These are phyloP conservation scores for Escovopsis sp. DNA, from an alignment of 2,329 filamentous ascomycete species.

Conservation along the genomic window DNA sequence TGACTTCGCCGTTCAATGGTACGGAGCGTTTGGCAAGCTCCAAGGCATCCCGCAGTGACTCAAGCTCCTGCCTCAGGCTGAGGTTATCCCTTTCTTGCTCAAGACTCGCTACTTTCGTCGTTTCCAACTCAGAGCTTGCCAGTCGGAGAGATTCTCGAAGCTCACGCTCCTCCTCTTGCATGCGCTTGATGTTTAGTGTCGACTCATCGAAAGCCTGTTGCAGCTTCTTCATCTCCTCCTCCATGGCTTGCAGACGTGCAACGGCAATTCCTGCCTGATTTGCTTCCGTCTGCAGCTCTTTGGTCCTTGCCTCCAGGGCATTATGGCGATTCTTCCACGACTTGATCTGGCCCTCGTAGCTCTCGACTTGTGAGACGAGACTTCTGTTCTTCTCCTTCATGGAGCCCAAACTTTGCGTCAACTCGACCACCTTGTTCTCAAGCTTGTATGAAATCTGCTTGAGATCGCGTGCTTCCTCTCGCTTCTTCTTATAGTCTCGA, in stretches of 20 bases:
- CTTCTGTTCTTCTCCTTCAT: constrained; percentile 93
- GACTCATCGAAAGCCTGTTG: constrained; percentile 85
- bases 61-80: constrained; percentile 73
- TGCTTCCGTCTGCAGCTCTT: constrained; percentile 89
- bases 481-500: constrained; percentile 72
- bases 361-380: constrained; percentile 77
- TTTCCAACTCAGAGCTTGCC: constrained; percentile 69
- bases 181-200: constrained; percentile 73
- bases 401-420: constrained; percentile 83
- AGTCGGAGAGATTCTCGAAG: constrained; percentile 69
- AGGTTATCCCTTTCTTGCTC: constrained; percentile 75
- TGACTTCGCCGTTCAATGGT: constrained; percentile 52
- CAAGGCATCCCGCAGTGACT: constrained; percentile 82
- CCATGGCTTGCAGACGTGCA: constrained; percentile 78
- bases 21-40: constrained; percentile 69
- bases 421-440: constrained; percentile 98
- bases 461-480: constrained; percentile 92
- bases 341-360: constrained; percentile 90
- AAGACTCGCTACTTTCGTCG: constrained; percentile 57
- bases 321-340: constrained; percentile 91
- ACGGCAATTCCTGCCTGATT: constrained; percentile 96
- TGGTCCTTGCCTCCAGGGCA: constrained; percentile 73
- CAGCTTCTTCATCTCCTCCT: constrained; percentile 88
- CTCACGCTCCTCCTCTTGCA: constrained; percentile 86
- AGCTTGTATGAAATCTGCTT: constrained; percentile 99